Evolutionary conservation across 129 eudicot species (phyloP).

Genomic region (Smallanthus sonchifolius): DNA sequence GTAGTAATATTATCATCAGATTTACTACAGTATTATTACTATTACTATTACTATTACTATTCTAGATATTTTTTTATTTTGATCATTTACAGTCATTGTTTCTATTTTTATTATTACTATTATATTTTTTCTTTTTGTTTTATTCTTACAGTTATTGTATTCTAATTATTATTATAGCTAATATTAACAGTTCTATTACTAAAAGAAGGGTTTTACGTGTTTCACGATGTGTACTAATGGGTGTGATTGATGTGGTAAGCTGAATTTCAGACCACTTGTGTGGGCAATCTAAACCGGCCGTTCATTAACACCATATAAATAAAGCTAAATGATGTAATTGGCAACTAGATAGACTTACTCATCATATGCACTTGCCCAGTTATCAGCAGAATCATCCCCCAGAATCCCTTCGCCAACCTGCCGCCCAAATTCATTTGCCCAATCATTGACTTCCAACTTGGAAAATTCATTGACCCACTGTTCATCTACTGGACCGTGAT

Average conservation of each 20-base stretch:
- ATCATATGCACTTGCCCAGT: constrained; percentile 94
- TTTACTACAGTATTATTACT: not conserved
- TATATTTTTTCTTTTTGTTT: too few relatives aligned
- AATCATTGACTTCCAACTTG: constrained; percentile 80
- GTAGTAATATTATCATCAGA: not conserved
- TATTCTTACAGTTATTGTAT: not conserved
- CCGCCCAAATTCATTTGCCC: constrained; percentile 94
- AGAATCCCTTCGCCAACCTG: constrained; percentile 77
- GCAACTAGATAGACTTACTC: constrained; percentile 56
- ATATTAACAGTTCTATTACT: not conserved
- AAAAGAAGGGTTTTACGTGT: not conserved
- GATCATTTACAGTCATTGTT: too few relatives aligned
- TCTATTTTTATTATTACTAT: too few relatives aligned
- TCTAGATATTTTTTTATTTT: too few relatives aligned
- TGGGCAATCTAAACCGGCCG: not conserved
- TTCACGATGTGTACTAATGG: not conserved
- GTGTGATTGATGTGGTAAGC: not conserved
- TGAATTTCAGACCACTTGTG: not conserved
- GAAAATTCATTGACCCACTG: constrained; percentile 95
- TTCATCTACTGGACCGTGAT: constrained; percentile 55
- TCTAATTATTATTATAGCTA: too few relatives aligned
- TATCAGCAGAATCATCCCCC: constrained; percentile 68
- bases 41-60: not conserved
- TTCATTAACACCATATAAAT: not conserved
- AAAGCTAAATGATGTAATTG: not conserved